phyloP scores from a whole-genome alignment of 2,329 filamentous ascomycete genomes.

The Sporothrix mexicana region DNA sequence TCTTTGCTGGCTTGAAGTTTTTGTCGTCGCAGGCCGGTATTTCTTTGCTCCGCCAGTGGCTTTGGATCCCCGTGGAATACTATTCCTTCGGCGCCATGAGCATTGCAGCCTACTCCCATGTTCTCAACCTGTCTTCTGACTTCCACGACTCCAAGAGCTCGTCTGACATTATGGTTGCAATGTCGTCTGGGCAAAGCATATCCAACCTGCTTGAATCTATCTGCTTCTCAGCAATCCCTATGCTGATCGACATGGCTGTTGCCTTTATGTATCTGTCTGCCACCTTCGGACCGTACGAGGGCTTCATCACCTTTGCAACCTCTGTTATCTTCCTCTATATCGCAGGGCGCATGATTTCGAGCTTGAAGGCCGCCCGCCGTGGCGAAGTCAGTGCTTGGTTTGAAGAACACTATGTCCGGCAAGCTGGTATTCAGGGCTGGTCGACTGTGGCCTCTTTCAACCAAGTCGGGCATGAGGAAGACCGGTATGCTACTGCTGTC shows the following conservation, averaged over 20 bases:
- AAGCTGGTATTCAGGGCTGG: conserved; percentile 64
- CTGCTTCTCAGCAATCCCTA: conserved; percentile 63
- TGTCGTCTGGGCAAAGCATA: conserved; percentile 59
- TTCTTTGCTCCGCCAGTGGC: conserved; percentile 58
- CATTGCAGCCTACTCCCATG: conserved; percentile 63
- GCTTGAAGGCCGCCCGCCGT: conserved; percentile 56
- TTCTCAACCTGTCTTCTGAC: conserved; percentile 65
- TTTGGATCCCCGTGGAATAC: conserved; percentile 64
- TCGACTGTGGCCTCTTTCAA: conserved; percentile 66
- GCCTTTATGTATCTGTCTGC: conserved; percentile 65
- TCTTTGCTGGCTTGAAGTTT: conserved; percentile 60
- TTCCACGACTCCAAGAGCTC: conserved; percentile 67
- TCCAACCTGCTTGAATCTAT: conserved; percentile 64
- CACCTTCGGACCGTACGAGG: conserved; percentile 65
- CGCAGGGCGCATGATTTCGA: conserved; percentile 57
- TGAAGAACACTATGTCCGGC: conserved; percentile 61
- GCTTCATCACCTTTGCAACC: conserved; percentile 65
- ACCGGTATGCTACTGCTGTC: conserved; percentile 59
- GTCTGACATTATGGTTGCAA: conserved; percentile 63
- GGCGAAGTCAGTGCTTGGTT: conserved; percentile 60
- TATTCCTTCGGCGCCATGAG: conserved; percentile 61
- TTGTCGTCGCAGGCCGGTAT: conserved; percentile 61
- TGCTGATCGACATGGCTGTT: conserved; percentile 64
- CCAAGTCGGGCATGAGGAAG: conserved; percentile 62
- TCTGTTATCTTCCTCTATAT: conserved; percentile 62